Conservation (phyloP, 495 filamentous ascomycete genomes). For the Xeromyces bisporus region DNA sequence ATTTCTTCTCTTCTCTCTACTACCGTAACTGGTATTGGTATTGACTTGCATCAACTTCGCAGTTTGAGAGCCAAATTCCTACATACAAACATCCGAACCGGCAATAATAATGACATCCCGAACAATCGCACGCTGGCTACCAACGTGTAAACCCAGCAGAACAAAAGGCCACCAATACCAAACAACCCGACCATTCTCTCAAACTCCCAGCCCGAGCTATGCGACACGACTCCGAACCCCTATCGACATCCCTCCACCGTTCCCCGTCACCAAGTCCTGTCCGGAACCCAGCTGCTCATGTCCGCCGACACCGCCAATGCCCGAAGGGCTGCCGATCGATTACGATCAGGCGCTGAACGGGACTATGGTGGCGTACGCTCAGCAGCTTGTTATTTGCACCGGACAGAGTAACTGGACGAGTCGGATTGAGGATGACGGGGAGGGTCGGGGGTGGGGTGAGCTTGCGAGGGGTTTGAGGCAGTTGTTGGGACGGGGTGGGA, state of each 20-base stretch:
- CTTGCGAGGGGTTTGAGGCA: conserved; percentile 55
- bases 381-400: conserved; percentile 71
- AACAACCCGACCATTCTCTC: conserved; percentile 12
- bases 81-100: no score
- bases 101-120: conserved; percentile 6
- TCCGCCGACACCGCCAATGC: conserved; percentile 44
- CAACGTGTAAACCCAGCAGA: background rate
- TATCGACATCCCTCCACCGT: conserved; percentile 25
- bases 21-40: no score
- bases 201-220: conserved; percentile 8
- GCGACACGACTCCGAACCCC: conserved; percentile 14
- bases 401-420: conserved; percentile 65
- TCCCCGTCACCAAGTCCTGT: conserved; percentile 39
- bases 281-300: conserved; percentile 58
- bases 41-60: no score
- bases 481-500: conserved; percentile 46
- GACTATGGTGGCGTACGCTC: conserved; percentile 60
- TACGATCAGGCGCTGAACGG: conserved; percentile 46
- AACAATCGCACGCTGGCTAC: conserved; percentile 2
- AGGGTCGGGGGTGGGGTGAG: conserved; percentile 26
- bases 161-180: conserved; percentile 1
- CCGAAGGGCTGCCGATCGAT: conserved; percentile 61
- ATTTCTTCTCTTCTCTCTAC: no score
- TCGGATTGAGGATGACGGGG: conserved; percentile 47
- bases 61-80: no score